Conservation (phyloP, 2,329 filamentous ascomycete species). For the Clonostachys rosea region DNA sequence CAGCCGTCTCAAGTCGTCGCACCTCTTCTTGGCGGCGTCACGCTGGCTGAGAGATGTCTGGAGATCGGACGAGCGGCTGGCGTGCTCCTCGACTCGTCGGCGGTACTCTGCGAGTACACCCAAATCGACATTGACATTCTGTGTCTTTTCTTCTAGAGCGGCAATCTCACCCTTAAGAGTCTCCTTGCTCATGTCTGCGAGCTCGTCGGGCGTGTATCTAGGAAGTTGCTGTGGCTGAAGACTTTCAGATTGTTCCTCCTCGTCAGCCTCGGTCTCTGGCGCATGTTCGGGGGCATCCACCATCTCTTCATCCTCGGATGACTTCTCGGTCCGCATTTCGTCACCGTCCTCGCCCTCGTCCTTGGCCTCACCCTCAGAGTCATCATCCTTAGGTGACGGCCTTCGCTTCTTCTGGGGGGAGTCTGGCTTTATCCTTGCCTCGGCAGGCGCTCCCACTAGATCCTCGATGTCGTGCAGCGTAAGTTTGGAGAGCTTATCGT, state of each 20-base stretch:
- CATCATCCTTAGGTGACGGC: slow-evolving; percentile 11
- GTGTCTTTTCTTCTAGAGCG: slow-evolving; percentile 63
- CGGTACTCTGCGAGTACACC: slow-evolving; percentile 86
- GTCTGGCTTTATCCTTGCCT: slow-evolving; percentile 3
- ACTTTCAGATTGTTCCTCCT: slow-evolving; percentile 13
- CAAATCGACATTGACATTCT: slow-evolving; percentile 83
- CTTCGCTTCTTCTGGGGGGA: not conserved
- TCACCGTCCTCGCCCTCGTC: slow-evolving; percentile 22
- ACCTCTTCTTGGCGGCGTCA: slow-evolving; percentile 85
- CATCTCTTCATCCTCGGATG: not conserved
- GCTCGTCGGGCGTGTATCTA: slow-evolving; percentile 69
- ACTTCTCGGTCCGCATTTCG: slow-evolving; percentile 7
- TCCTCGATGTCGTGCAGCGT: slow-evolving; percentile 76
- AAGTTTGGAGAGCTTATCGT: slow-evolving; percentile 84
- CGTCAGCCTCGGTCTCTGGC: slow-evolving; percentile 13
- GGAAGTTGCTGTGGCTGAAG: slow-evolving; percentile 55
- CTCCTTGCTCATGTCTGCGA: slow-evolving; percentile 61
- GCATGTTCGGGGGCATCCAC: not conserved
- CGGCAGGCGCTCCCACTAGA: slow-evolving; percentile 37
- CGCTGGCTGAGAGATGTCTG: slow-evolving; percentile 71
- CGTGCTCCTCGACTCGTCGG: slow-evolving; percentile 78
- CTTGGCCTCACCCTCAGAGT: slow-evolving; percentile 16
- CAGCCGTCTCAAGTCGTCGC: slow-evolving; percentile 85
- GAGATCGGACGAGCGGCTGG: slow-evolving; percentile 77
- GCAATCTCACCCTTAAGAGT: slow-evolving; percentile 58